phyloP scores from a whole-genome alignment of 2,329 filamentous ascomycete species.

The Fusarium avenaceum region DNA sequence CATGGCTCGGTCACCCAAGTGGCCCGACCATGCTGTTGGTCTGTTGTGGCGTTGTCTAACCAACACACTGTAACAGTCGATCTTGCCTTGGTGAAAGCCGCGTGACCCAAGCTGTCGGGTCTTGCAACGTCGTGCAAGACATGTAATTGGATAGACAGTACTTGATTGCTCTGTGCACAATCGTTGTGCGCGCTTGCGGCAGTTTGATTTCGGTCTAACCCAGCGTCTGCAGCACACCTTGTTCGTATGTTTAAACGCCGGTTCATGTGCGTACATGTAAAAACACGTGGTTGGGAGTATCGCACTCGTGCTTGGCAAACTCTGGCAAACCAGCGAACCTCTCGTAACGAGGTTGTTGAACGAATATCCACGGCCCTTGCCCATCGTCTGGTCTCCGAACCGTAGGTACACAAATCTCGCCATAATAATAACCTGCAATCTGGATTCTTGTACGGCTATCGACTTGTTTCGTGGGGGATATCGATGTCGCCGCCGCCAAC shows the following conservation, averaged over 20 bases:
- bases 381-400: not conserved
- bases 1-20: conserved; percentile 11
- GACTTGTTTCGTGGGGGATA: conserved; percentile 23
- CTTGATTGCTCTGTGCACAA: conserved; percentile 28
- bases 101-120: conserved; percentile 45
- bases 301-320: conserved; percentile 6
- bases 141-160: conserved; percentile 40
- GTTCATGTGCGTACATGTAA: not conserved
- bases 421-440: not conserved
- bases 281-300: not conserved
- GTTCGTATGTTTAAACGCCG: conserved; percentile 23
- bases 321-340: not conserved
- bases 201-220: conserved; percentile 8
- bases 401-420: not conserved
- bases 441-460: conserved; percentile 9
- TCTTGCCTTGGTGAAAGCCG: conserved; percentile 43
- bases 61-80: conserved; percentile 43
- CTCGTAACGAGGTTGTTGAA: not conserved
- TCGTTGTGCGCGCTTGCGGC: conserved; percentile 22
- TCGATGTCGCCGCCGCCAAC: conserved; percentile 22
- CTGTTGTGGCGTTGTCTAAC: conserved; percentile 42
- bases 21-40: conserved; percentile 26
- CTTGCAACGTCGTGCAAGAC: conserved; percentile 24
- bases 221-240: conserved; percentile 25
- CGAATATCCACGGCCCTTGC: not conserved